phyloP scores from a whole-genome alignment of 257 asterid genomes.

The Lycium ferocissimum region DNA sequence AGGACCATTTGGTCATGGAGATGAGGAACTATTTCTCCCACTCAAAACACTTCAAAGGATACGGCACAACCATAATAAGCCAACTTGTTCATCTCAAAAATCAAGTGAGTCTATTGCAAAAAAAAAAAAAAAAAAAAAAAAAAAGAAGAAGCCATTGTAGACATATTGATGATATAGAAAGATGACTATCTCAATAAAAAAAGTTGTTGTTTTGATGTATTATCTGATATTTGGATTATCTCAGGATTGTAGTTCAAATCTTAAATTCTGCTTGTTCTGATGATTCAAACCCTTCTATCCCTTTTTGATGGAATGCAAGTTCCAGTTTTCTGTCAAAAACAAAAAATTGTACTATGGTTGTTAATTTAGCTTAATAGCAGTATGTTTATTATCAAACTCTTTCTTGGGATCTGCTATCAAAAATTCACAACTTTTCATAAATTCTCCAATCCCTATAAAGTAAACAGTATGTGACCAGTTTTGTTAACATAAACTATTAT shows the following conservation, averaged over 20 bases:
- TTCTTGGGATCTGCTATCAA: conserved; percentile 32
- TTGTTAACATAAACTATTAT: neutral
- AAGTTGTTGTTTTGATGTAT: too few relatives aligned
- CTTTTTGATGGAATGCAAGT: too few relatives aligned
- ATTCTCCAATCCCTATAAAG: neutral
- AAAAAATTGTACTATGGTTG: neutral
- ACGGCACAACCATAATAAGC: conserved; percentile 24
- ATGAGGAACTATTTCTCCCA: conserved; percentile 50
- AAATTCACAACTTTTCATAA: conserved; percentile 14
- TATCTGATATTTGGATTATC: too few relatives aligned
- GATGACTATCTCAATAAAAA: too few relatives aligned
- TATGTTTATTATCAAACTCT: neutral
- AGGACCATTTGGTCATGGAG: conserved; percentile 44
- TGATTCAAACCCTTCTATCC: too few relatives aligned
- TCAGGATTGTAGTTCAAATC: too few relatives aligned
- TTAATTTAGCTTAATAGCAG: neutral
- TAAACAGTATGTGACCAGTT: neutral
- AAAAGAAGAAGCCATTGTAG: neutral
- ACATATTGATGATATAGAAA: neutral
- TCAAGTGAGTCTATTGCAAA: conserved; percentile 59
- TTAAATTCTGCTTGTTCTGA: too few relatives aligned
- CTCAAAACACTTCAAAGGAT: conserved; percentile 46
- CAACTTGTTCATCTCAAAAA: conserved; percentile 48
- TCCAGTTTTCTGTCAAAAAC: too few relatives aligned
- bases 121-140: neutral